phyloP scores from a whole-genome alignment of 345 rosid genomes.

The Pistacia atlantica region DNA sequence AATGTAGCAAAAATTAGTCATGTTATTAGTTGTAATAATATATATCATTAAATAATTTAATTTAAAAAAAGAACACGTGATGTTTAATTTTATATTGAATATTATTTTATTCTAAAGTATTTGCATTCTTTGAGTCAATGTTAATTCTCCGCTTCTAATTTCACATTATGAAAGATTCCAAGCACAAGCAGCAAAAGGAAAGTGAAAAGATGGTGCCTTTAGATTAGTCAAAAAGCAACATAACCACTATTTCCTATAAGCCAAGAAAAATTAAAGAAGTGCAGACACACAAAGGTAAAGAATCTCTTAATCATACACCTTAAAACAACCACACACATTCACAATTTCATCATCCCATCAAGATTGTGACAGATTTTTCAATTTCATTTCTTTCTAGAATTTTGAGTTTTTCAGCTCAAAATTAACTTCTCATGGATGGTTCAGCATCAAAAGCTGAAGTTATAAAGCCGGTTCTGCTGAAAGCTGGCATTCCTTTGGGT shows the following conservation, averaged over 20 bases:
- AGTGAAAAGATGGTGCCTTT: constrained; percentile 12
- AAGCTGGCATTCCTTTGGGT: constrained; percentile 63
- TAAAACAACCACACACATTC: neutral
- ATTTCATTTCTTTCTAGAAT: neutral
- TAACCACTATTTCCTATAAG: constrained; percentile 28
- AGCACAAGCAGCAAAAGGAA: constrained; percentile 4
- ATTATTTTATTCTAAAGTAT: too few relatives aligned
- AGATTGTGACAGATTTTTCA: neutral
- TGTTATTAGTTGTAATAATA: too few relatives aligned
- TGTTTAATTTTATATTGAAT: too few relatives aligned
- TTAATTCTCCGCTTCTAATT: neutral
- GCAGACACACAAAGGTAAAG: constrained; percentile 34
- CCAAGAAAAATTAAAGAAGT: constrained; percentile 28
- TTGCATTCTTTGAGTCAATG: neutral
- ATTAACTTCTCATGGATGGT: constrained; percentile 36
- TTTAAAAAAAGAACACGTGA: too few relatives aligned
- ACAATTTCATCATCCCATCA: neutral
- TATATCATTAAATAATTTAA: too few relatives aligned
- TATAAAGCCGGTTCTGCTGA: constrained; percentile 61
- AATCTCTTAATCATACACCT: constrained; percentile 32
- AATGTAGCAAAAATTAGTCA: too few relatives aligned
- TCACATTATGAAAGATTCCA: constrained; percentile 28
- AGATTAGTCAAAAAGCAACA: constrained; percentile 51
- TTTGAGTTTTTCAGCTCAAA: neutral
- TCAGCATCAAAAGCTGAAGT: constrained; percentile 40